Conservation (phyloP, 441 rosid species). For the Capsella rubella region DNA sequence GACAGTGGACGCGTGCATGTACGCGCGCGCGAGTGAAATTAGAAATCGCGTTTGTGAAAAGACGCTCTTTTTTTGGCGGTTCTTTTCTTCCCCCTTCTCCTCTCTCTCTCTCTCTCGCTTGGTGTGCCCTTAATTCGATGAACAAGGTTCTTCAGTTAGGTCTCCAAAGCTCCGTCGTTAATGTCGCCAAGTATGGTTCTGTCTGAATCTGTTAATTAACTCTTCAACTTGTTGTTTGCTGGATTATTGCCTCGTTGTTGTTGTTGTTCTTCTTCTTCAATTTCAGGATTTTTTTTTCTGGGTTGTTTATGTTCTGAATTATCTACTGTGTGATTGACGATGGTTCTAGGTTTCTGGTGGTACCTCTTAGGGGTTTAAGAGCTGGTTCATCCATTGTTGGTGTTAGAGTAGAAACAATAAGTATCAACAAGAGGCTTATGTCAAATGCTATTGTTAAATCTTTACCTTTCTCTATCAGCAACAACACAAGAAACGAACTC, state of each 20-base stretch:
- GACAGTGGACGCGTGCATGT: neutral
- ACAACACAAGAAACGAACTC: constrained; percentile 42
- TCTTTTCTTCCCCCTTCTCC: constrained; percentile 9
- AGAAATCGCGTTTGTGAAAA: constrained; percentile 4
- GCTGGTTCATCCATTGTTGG: constrained; percentile 42
- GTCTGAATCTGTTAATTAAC: neutral
- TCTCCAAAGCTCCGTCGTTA: constrained; percentile 44
- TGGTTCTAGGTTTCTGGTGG: constrained; percentile 56
- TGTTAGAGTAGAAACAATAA: constrained; percentile 44
- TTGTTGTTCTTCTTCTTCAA: neutral
- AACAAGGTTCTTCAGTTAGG: constrained; percentile 55
- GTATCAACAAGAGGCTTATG: constrained; percentile 48
- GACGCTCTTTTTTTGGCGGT: constrained; percentile 43
- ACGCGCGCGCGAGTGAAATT: constrained; percentile 19
- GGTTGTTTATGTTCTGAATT: neutral
- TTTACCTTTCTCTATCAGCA: constrained; percentile 38
- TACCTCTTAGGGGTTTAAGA: constrained; percentile 46
- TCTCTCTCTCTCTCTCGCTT: neutral
- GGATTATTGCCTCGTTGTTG: neutral
- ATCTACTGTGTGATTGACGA: constrained; percentile 21
- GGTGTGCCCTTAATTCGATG: constrained; percentile 37
- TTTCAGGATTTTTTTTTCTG: neutral
- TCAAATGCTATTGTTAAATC: constrained; percentile 43
- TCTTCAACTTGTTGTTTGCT: constrained; percentile 1
- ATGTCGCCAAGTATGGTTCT: constrained; percentile 48